Base-by-base conservation (phyloP, 169 alveolate genomes). In the Ophryocystis elektroscirrha region DNA sequence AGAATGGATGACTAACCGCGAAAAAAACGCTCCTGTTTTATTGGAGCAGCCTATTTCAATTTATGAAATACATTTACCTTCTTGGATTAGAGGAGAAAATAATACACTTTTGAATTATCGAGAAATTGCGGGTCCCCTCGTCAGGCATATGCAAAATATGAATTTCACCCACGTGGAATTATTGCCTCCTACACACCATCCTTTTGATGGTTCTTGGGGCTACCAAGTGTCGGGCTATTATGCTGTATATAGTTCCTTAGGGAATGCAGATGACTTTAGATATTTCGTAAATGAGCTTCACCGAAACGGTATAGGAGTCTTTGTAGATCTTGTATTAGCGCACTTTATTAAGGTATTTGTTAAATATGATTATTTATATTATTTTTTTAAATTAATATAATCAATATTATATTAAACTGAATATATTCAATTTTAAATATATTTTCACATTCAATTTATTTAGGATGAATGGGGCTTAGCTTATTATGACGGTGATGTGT, bases 121-220 rank as follows among this genome's bases (percentile, higher is more conserved):
- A 26, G 78, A 69, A 16, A 47, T 69, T 47, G 78, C 78, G 2
- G 69, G 43, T 20, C 56, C 71, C 15, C 64, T 69, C 23, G 78
- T 69, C 22, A 41, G 55, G 0, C 78, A 69, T 36, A 59, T 64
- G 25, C 59, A 54, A 28, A 49, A 48, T 36, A 43, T 69, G 49
- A 69, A 69, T 38, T 69, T 69, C 56, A 69, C 78, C 0, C 75
- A 69, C 50, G 78, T 69, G 28, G 78, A 69, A 53, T 69, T 69
- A 51, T 68, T 69, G 9, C 78, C 78, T 2, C 63, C 65, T 22
- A 68, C 78, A 3, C 78, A 69, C 29, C 78, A 69, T 48, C 78
- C 78, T 0, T 69, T 69, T 46, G 74, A 69, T 26, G 78, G 78
- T 23, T 63, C 74, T 20, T 69, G 78, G 78, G 78, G 78, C 5